phyloP scores from a whole-genome alignment of 495 filamentous ascomycete genomes.

The Lichina pygmaea region DNA sequence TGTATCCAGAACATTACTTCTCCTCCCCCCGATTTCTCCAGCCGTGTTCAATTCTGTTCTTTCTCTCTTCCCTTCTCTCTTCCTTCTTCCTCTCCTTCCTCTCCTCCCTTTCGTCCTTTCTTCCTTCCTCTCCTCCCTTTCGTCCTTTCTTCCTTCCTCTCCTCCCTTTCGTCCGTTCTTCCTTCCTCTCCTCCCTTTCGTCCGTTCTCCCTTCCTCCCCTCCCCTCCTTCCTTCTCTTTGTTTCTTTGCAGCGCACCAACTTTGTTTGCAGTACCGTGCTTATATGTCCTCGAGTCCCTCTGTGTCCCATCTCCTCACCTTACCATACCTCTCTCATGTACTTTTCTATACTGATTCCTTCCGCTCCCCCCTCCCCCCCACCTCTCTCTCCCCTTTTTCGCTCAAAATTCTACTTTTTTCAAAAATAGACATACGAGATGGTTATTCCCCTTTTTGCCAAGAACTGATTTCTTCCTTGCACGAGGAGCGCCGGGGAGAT shows the following conservation, averaged over 20 bases:
- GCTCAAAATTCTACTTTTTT: too few relatives aligned
- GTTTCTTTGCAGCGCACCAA: too few relatives aligned
- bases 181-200: conserved; percentile 2
- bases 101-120: not conserved
- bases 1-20: too few relatives aligned
- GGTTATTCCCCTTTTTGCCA: too few relatives aligned
- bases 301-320: not conserved
- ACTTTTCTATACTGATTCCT: not conserved
- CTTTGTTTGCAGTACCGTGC: too few relatives aligned
- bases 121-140: not conserved
- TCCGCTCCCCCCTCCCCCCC: not conserved
- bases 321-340: not conserved
- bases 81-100: conserved; percentile 3
- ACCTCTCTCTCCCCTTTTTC: not conserved
- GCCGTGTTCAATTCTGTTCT: conserved; percentile 2
- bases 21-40: not conserved
- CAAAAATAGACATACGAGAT: too few relatives aligned
- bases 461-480: too few relatives aligned
- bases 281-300: too few relatives aligned
- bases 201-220: not conserved
- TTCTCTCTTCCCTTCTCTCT: conserved; percentile 9
- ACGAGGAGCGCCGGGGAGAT: too few relatives aligned
- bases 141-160: conserved; percentile 5
- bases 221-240: not conserved
- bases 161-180: too few relatives aligned